Percentiles rank a stretch among this genome's conserved stretches.
phyloP scores from a whole-genome alignment of 1,284 basidiomycete species.

The Bjerkandera adusta region DNA sequence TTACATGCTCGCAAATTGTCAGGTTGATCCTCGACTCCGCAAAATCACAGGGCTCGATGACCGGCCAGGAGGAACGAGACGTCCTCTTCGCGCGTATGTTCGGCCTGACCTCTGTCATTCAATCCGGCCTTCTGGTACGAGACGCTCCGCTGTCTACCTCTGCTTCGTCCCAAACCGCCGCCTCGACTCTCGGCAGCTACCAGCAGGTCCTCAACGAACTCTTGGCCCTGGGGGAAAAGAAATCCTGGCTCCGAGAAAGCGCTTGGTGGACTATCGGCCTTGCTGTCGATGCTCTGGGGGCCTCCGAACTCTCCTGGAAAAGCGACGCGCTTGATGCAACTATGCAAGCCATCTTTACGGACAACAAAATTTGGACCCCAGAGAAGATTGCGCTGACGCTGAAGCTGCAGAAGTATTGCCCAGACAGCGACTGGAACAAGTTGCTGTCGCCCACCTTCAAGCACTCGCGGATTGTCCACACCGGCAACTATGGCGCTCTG shows the following conservation, averaged over 20 bases:
- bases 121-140: conserved; percentile 77
- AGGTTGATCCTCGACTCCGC: conserved; percentile 70
- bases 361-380: conserved; percentile 71
- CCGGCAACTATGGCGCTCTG: conserved; percentile 71
- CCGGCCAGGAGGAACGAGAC: conserved; percentile 91
- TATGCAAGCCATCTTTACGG: conserved; percentile 49
- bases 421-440: conserved; percentile 67
- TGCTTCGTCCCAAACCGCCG: conserved; percentile 47
- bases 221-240: conserved; percentile 73
- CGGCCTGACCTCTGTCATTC: conserved; percentile 80
- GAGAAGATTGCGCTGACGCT: conserved; percentile 87
- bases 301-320: conserved; percentile 69
- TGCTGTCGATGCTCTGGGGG: conserved; percentile 58
- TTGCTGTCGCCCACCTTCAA: conserved; percentile 81
- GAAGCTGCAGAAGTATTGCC: conserved; percentile 59
- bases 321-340: conserved; percentile 57
- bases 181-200: conserved; percentile 63
- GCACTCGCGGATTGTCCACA: conserved; percentile 61
- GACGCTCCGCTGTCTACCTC: conserved; percentile 50
- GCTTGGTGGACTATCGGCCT: conserved; percentile 83
- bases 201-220: conserved; percentile 65
- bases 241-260: conserved; percentile 91
- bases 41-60: conserved; percentile 69
- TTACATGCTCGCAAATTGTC: conserved; percentile 78
- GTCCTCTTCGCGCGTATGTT: conserved; percentile 91